phyloP scores from a whole-genome alignment of 257 asterid species.

The Nicotiana obtusifolia region DNA sequence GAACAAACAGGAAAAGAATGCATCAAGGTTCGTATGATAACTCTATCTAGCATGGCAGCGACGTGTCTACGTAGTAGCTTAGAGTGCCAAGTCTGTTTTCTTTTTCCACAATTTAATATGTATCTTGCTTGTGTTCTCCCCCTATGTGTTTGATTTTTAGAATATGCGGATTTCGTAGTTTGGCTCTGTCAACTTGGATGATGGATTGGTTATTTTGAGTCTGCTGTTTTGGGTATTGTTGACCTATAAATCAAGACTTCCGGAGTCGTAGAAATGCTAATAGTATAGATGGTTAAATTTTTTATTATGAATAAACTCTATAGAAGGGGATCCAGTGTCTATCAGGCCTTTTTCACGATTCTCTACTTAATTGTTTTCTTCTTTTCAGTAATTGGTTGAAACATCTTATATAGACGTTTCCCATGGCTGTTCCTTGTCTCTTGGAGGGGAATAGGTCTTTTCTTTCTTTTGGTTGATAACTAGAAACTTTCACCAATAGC shows the following conservation, averaged over 20 bases:
- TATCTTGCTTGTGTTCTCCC: neutral
- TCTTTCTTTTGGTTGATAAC: neutral
- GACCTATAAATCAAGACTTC: neutral
- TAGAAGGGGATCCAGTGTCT: neutral
- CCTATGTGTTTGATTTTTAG: neutral
- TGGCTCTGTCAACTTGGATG: neutral
- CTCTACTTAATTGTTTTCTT: neutral
- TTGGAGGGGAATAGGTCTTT: neutral
- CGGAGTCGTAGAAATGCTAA: neutral
- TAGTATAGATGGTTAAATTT: neutral
- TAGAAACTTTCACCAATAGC: neutral
- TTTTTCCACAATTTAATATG: neutral
- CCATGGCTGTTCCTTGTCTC: neutral
- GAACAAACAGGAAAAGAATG: slow-evolving; percentile 96
- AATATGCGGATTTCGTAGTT: neutral
- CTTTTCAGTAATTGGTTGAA: neutral
- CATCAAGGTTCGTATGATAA: slow-evolving; percentile 56
- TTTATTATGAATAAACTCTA: neutral
- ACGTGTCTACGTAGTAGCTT: neutral
- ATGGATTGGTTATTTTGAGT: neutral
- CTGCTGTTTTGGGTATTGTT: neutral
- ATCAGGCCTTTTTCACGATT: neutral
- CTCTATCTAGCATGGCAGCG: neutral
- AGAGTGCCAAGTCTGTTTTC: neutral
- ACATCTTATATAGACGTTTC: neutral